A percentile compares a stretch with the other conserved stretches of the same genome.
These are phyloP conservation scores for Termitomyces sp. DNA, from an alignment of 768 basidiomycete genomes.

Conservation along the genomic window DNA sequence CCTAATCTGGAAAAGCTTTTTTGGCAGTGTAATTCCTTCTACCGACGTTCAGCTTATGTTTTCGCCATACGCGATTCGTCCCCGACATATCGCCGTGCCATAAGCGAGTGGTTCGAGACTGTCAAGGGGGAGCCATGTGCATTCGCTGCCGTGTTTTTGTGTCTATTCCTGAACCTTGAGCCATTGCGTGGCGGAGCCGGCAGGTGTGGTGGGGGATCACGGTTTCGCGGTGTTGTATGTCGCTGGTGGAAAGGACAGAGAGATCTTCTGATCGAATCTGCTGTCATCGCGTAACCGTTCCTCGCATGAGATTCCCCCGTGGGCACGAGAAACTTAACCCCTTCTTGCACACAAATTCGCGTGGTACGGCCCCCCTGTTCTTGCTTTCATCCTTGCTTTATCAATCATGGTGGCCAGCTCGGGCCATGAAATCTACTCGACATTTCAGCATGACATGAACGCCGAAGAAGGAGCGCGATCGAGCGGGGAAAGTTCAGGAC, in stretches of 20 bases:
- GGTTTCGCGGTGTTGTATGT: not conserved
- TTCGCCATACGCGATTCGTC: slow-evolving; percentile 14
- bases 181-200: not conserved
- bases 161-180: not conserved
- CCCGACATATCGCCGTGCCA: slow-evolving; percentile 19
- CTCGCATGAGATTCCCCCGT: slow-evolving; percentile 29
- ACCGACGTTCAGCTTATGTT: slow-evolving; percentile 11
- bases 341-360: slow-evolving; percentile 38
- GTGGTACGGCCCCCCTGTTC: slow-evolving; percentile 24
- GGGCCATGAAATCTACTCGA: slow-evolving; percentile 51
- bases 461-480: slow-evolving; percentile 66
- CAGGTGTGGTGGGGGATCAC: not conserved
- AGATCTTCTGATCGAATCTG: slow-evolving; percentile 34
- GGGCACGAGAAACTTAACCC: slow-evolving; percentile 37
- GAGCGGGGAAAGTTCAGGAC: slow-evolving; percentile 71
- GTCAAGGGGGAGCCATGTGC: not conserved
- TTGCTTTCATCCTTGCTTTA: slow-evolving; percentile 23
- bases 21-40: slow-evolving; percentile 15
- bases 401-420: slow-evolving; percentile 55
- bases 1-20: slow-evolving; percentile 16
- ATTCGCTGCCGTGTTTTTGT: not conserved
- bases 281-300: slow-evolving; percentile 27
- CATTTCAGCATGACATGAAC: slow-evolving; percentile 46
- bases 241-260: slow-evolving; percentile 9
- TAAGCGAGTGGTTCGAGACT: not conserved